A percentile compares a stretch with the other conserved stretches of the same genome.
phyloP scores from a whole-genome alignment of 495 filamentous ascomycete species.

The Umbilicaria muhlenbergii region DNA sequence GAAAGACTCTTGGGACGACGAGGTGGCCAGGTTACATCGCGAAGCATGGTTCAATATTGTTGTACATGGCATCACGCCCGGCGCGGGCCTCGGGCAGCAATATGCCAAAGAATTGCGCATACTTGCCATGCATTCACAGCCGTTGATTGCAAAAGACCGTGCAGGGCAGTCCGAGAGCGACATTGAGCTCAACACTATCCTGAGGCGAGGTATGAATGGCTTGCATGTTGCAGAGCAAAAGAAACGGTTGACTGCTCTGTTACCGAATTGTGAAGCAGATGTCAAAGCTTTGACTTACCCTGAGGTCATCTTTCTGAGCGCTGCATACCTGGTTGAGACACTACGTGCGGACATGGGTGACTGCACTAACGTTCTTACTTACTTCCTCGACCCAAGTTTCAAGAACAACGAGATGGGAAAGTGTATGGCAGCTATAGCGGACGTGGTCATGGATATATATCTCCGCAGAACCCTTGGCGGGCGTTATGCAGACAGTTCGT shows the following conservation, averaged over 20 bases:
- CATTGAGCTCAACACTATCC: slow-evolving; percentile 83
- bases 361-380: slow-evolving; percentile 72
- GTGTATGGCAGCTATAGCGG: slow-evolving; percentile 73
- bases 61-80: slow-evolving; percentile 75
- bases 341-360: slow-evolving; percentile 69
- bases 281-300: slow-evolving; percentile 70
- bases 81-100: slow-evolving; percentile 48
- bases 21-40: slow-evolving; percentile 53
- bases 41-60: slow-evolving; percentile 97
- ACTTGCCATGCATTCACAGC: slow-evolving; percentile 72
- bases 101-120: slow-evolving; percentile 57
- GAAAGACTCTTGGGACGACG: slow-evolving; percentile 24
- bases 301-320: slow-evolving; percentile 78
- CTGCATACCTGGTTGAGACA: slow-evolving; percentile 71
- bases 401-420: slow-evolving; percentile 61
- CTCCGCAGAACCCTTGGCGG: slow-evolving; percentile 54
- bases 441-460: slow-evolving; percentile 57
- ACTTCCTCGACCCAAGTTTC: slow-evolving; percentile 84
- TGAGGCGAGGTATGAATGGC: slow-evolving; percentile 63
- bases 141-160: slow-evolving; percentile 68
- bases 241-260: slow-evolving; percentile 47
- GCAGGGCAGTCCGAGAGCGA: slow-evolving; percentile 85
- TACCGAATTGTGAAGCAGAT: slow-evolving; percentile 59
- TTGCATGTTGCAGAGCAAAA: slow-evolving; percentile 72
- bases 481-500: slow-evolving; percentile 56